Percentiles rank a stretch among this genome's conserved stretches.
Conservation (phyloP, 805 yeast species). For the Candida ulmi region DNA sequence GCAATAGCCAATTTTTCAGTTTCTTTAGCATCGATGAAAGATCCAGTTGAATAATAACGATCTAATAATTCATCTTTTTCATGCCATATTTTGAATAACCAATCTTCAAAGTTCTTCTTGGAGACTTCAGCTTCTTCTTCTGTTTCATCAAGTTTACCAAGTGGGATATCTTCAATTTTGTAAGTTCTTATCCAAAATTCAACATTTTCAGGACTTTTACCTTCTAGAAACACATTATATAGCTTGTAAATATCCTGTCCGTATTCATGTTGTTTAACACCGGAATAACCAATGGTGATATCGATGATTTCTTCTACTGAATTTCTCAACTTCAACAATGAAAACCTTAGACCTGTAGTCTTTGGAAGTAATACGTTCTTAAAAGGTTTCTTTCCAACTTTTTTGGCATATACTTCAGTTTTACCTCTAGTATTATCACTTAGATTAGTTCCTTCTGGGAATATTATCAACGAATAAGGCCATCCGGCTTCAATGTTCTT, state of each 20-base stretch:
- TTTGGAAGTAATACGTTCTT: conserved; percentile 78
- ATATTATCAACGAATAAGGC: conserved; percentile 69
- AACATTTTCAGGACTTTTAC: conserved; percentile 64
- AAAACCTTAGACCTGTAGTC: conserved; percentile 68
- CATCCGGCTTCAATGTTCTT: conserved; percentile 29
- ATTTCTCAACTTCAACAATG: conserved; percentile 48
- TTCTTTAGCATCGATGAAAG: conserved; percentile 29
- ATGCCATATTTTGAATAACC: conserved; percentile 73
- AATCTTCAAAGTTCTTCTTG: conserved; percentile 51
- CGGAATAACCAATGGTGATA: conserved; percentile 77
- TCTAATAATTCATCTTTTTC: conserved; percentile 73
- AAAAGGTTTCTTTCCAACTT: conserved; percentile 42
- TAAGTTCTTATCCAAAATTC: conserved; percentile 60
- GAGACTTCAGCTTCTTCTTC: conserved; percentile 34
- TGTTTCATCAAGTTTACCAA: conserved; percentile 41
- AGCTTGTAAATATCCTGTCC: conserved; percentile 79
- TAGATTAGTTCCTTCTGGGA: conserved; percentile 93
- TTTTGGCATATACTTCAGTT: conserved; percentile 52
- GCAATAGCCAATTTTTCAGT: conserved; percentile 12
- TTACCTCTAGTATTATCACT: conserved; percentile 57
- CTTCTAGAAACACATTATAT: conserved; percentile 55
- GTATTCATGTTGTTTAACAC: conserved; percentile 52
- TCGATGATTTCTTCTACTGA: conserved; percentile 66
- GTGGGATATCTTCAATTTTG: conserved; percentile 58
- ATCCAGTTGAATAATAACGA: conserved; percentile 50